Conservation (phyloP, 2,329 filamentous ascomycete genomes). For the Pseudodiploospora longispora region DNA sequence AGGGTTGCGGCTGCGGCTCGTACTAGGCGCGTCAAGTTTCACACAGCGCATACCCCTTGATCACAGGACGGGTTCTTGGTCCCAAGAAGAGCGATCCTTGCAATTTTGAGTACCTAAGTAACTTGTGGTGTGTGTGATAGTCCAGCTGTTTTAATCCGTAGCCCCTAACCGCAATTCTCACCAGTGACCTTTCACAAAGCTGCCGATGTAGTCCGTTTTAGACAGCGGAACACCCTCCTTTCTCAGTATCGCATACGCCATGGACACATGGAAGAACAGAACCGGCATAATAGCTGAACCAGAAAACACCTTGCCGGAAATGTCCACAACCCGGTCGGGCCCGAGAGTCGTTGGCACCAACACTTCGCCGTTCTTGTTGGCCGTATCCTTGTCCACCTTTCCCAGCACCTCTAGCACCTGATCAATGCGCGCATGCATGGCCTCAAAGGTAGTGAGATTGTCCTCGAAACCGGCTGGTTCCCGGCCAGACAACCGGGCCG, state of each 20-base stretch:
- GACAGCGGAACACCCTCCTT: slow-evolving; percentile 1
- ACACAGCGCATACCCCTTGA: too few species aligned
- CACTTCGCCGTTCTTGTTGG: slow-evolving; percentile 18
- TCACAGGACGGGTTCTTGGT: too few species aligned
- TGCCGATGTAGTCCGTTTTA: not conserved
- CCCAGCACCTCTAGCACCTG: slow-evolving; percentile 16
- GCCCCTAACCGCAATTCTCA: too few species aligned
- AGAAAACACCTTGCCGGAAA: not conserved
- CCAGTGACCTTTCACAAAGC: slow-evolving; percentile 35
- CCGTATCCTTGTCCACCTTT: slow-evolving; percentile 23
- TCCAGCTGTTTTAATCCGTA: too few species aligned
- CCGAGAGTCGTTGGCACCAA: not conserved
- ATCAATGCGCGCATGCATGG: slow-evolving; percentile 22
- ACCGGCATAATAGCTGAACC: not conserved
- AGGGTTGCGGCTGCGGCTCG: too few species aligned
- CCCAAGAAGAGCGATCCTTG: too few species aligned
- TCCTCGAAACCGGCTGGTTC: slow-evolving; percentile 15
- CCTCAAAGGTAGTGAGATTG: slow-evolving; percentile 20
- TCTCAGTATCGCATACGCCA: slow-evolving; percentile 1
- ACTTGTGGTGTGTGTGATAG: too few species aligned
- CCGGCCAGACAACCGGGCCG: slow-evolving; percentile 21
- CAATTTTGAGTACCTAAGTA: too few species aligned
- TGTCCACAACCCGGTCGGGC: not conserved
- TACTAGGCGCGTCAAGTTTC: too few species aligned
- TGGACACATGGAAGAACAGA: not conserved